Evolutionary conservation across 192 early-diverging fungal genomes (phyloP).

Genomic region (Entomortierella parvispora): DNA sequence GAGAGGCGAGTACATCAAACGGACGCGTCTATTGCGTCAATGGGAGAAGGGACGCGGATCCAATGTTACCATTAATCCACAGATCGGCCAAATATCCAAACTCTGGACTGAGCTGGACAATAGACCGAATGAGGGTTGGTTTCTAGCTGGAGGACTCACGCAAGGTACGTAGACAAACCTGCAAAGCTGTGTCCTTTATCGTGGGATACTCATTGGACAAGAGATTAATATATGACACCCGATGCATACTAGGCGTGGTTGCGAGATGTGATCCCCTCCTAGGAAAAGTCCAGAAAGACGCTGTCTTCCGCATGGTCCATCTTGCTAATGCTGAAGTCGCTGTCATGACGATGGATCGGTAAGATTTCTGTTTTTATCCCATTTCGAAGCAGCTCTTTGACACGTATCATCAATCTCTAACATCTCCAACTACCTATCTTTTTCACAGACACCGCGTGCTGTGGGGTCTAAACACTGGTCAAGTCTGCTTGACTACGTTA

Average conservation of each 20-base stretch:
- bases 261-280: constrained; percentile 65
- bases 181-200: no score
- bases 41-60: constrained; percentile 63
- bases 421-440: not conserved
- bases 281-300: constrained; percentile 69
- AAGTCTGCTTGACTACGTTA: constrained; percentile 60
- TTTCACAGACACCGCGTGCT: constrained; percentile 60
- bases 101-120: constrained; percentile 59
- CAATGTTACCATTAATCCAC: constrained; percentile 62
- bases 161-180: constrained; percentile 53
- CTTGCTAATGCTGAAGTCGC: constrained; percentile 46
- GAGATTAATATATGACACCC: no score
- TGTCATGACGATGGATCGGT: constrained; percentile 68
- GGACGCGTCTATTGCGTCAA: constrained; percentile 31
- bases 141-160: constrained; percentile 61
- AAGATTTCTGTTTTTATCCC: not conserved
- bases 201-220: no score
- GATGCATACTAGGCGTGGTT: constrained; percentile 66
- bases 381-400: not conserved
- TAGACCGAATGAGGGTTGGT: constrained; percentile 26
- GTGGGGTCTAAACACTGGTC: constrained; percentile 65
- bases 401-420: not conserved
- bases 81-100: constrained; percentile 62
- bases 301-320: constrained; percentile 60
- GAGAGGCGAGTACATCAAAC: constrained; percentile 48